Base-by-base conservation (phyloP, 2,329 filamentous ascomycete genomes). In the Talaromyces verruculosus region DNA sequence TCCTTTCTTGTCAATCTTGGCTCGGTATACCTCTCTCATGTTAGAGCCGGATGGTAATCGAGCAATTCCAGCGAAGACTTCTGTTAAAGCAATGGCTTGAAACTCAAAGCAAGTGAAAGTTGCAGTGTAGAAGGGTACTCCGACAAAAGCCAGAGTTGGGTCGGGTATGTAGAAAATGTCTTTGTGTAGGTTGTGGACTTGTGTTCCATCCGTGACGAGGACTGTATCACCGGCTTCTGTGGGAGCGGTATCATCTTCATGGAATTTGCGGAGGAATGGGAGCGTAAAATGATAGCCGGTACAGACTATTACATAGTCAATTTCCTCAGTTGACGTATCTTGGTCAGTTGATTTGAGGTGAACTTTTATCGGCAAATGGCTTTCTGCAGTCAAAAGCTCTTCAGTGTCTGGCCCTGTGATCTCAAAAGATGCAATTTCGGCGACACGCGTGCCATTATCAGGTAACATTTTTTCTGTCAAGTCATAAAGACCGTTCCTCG, bases 91-190 rank as follows among this genome's bases (percentile, higher is more conserved):
- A 68, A 88, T 85, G 0, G 87, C 88, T 72, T 91, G 89, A 69
- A 89, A 90, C 67, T 91, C 89, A 67, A 90, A 91, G 0, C 91
- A 78, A 0, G 87, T 87, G 71, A 91, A 91, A 0, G 89, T 91
- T 0, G 88, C 87, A 0, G 86, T 86, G 71, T 78, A 80, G 89
- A 85, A 71, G 87, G 90, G 0, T 87, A 88, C 0, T 88, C 84
- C 89, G 19, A 91, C 79, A 68, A 91, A 91, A 0, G 82, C 78
- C 0, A 91, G 78, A 0, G 86, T 85, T 0, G 88, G 87, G 67
- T 91, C 88, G 0, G 83, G 83, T 51, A 90, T 90, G 75, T 90
- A 91, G 72, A 89, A 91, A 15, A 91, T 87, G 72, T 91, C 89
- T 66, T 86, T 86, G 78, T 91, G 86, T 1, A 91, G 78, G 69